Base-by-base conservation (phyloP, 2,329 filamentous ascomycete species). In the Fusarium pilosicola region DNA sequence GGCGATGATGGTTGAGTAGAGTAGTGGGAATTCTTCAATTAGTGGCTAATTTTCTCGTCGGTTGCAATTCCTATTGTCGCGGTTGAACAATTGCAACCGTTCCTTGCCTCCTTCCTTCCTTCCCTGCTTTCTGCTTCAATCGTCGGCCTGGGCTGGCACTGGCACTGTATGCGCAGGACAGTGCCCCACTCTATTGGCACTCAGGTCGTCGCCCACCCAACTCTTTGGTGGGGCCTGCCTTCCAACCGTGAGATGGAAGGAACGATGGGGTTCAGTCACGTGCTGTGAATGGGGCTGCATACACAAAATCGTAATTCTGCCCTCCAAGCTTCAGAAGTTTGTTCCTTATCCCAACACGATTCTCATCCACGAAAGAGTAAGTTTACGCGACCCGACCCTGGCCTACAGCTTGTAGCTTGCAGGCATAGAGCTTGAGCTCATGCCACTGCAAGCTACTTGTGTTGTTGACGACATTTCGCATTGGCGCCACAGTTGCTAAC, bases 361-460 rank as follows among this genome's bases (percentile, higher is more conserved):
- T 84, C 83, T 86, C 84, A 85, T 85, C 83, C 76, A 79, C 79
- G 82, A 84, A 85, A 81, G 77, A 80, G 83, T 84, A 78, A 77
- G 77, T 69, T 62, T 49, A 63, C 55, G 73, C 63, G 57, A 56
- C 67, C 70, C 62, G 46, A 51, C 51, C 55, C 52, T 46, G 49
- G 51, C 66, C 46, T 71, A 55, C 38, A 44, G 62, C 68, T 59
- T 54, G 60, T 42, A 54, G 52, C 63, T 71, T 69, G 55, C 41
- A 63, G 41, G 28, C 32, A 73, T 61, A 55, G 62, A 68, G 64
- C 64, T 56, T 54, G 54, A 62, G 54, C 65, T 68, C 68, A 64
- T 62, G 68, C 58, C 48, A 32, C 63, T 38, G 41, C 14, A 51
- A 66, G 62, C 59, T 68, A 48, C 54, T 65, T 65, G 54, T 44